Evolutionary conservation across 768 basidiomycete genomes (phyloP), one percentile per base, ranked within the genome.

Genomic region (Boletales sp.): DNA sequence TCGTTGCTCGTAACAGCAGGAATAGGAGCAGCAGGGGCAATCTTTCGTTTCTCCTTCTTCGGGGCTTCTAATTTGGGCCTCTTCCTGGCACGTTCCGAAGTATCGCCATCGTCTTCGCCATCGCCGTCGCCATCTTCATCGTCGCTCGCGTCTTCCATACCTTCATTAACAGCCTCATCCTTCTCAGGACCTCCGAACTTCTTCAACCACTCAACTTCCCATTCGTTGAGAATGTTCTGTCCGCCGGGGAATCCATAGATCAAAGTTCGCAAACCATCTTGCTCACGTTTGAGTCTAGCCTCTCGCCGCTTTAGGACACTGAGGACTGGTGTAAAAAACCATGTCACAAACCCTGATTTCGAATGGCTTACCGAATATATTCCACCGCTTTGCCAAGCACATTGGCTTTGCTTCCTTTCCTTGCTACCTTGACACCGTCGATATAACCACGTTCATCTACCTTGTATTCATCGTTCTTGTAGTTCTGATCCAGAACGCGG

Each of bases 341-440:
- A 35, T 11, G 15, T 24, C 17, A 14, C 42, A n/a, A 39, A 15
- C 32, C 35, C n/a, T 19, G 39, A 41, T 43, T 34, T 19, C 29
- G 3, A 35, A 21, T 17, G 9, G 62, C 73, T 53, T 51, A 85
- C 78, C 74, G 70, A 54, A 94, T 94, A 63, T 94, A 94, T 66
- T 94, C 92, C 10, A 89, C 87, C 0, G 90, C 90, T 54, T 94
- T 94, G 32, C 87, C 90, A 10, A 94, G 77, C 6, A 94, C 88
- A 50, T 90, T 91, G 3, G 90, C 90, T 63, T 94, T 94, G 69
- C 86, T 88, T 66, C 89, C 89, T 69, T 93, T 94, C 51, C 90
- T 77, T 8, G 92, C 92, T 10, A 92, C 86, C 65, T 87, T 88
- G 62, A 94, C 89, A n/a, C 92, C 92, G 59, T 94, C 92, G 3